phyloP scores from a whole-genome alignment of 306 rosid genomes.

The Cicer judaicum region DNA sequence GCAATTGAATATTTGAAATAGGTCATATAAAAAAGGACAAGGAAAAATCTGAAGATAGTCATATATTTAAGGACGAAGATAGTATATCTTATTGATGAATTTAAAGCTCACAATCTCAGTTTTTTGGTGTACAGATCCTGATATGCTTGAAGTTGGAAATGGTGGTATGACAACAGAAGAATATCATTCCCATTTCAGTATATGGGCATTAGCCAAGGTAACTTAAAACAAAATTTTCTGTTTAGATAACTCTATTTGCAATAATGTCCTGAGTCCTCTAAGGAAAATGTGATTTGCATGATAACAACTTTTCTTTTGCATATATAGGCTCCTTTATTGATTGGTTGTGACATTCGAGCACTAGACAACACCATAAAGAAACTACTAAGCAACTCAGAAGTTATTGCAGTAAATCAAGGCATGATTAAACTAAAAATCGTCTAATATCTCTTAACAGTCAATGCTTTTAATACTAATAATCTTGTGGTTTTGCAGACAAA shows the following conservation, averaged over 20 bases:
- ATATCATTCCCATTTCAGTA: constrained; percentile 80
- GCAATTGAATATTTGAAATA: too few species aligned
- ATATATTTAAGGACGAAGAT: too few species aligned
- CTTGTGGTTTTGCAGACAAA: constrained; percentile 51
- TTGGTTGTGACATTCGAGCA: constrained; percentile 79
- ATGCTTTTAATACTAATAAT: constrained; percentile 5
- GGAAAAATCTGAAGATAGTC: too few species aligned
- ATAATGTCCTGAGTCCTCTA: not conserved
- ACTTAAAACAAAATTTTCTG: not conserved
- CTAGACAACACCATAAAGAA: constrained; percentile 52
- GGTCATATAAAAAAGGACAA: too few species aligned
- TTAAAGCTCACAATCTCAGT: constrained; percentile 4
- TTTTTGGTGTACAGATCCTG: constrained; percentile 64
- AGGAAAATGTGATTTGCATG: not conserved
- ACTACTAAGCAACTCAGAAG: constrained; percentile 66
- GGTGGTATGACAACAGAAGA: constrained; percentile 80
- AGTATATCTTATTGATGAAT: not conserved
- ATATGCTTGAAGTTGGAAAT: constrained; percentile 88
- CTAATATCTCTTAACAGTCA: constrained; percentile 3
- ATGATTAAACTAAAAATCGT: constrained; percentile 12
- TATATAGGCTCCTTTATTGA: constrained; percentile 56
- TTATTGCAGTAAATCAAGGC: constrained; percentile 85
- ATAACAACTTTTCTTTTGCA: not conserved
- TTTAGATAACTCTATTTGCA: constrained; percentile 29
- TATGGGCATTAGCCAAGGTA: constrained; percentile 84